phyloP scores from a whole-genome alignment of 2,329 filamentous ascomycete species.

The Pseudodiploospora longispora region DNA sequence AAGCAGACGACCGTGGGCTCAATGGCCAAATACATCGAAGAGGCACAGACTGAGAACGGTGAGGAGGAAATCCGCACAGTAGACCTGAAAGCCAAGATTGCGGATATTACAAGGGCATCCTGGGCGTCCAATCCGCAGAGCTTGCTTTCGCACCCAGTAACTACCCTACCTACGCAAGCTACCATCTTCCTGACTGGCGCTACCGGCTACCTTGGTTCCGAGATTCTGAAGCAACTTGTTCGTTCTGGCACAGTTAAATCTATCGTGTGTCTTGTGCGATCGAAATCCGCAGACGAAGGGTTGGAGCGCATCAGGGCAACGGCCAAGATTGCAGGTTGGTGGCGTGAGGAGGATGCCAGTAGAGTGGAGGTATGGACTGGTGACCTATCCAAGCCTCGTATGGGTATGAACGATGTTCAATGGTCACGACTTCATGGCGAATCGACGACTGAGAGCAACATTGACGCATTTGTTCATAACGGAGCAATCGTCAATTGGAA shows the following conservation, averaged over 20 bases:
- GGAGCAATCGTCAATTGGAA: slow-evolving; percentile 78
- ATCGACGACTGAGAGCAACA: background rate
- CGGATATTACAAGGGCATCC: background rate
- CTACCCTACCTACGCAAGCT: background rate
- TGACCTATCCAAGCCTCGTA: background rate
- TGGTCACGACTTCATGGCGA: slow-evolving; percentile 1
- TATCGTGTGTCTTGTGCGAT: slow-evolving; percentile 2
- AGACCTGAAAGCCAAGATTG: slow-evolving; percentile 1
- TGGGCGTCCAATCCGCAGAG: background rate
- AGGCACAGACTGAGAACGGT: background rate
- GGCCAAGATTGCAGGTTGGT: slow-evolving; percentile 3
- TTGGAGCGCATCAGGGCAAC: slow-evolving; percentile 1
- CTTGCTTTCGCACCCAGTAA: background rate
- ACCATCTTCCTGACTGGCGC: slow-evolving; percentile 5
- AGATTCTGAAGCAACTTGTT: slow-evolving; percentile 5
- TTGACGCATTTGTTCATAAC: slow-evolving; percentile 70
- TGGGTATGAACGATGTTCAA: slow-evolving; percentile 1
- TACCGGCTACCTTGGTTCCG: slow-evolving; percentile 4
- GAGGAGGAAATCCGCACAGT: background rate
- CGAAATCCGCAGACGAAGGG: slow-evolving; percentile 1
- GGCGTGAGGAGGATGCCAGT: background rate
- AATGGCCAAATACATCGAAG: slow-evolving; percentile 10
- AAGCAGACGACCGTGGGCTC: slow-evolving; percentile 10
- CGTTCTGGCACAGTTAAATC: background rate
- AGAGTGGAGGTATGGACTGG: slow-evolving; percentile 5